A percentile compares a stretch with the other conserved stretches of the same genome.
These are phyloP conservation scores for Exophiala calicioides DNA, from an alignment of 2,329 filamentous ascomycete species.

Conservation along the genomic window DNA sequence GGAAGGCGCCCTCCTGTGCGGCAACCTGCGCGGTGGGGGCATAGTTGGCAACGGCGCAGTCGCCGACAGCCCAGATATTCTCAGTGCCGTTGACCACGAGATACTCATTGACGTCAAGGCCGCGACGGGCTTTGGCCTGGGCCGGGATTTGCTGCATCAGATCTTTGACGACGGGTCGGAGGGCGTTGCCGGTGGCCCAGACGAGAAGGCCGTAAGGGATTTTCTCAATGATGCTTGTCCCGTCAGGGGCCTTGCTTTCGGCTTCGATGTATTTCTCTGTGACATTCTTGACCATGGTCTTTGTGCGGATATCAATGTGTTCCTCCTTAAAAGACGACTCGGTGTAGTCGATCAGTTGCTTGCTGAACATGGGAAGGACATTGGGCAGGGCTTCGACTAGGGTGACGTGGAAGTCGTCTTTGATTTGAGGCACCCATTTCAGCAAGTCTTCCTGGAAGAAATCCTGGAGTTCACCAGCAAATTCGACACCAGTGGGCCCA, in stretches of 20 bases:
- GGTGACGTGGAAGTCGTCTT: conserved; percentile 93
- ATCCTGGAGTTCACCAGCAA: conserved; percentile 95
- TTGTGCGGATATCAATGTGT: conserved; percentile 94
- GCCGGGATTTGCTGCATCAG: conserved; percentile 90
- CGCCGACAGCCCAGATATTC: conserved; percentile 96
- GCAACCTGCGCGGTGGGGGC: conserved; percentile 97
- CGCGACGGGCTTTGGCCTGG: conserved; percentile 91
- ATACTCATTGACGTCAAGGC: conserved; percentile 96
- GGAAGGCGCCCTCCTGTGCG: conserved; percentile 90
- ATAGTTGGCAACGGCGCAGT: conserved; percentile 97
- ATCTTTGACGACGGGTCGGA: conserved; percentile 86
- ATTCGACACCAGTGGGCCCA: conserved; percentile 95
- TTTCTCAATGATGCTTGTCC: conserved; percentile 74
- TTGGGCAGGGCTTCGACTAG: conserved; percentile 96
- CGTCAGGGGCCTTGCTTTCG: conserved; percentile 77
- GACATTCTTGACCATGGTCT: conserved; percentile 98
- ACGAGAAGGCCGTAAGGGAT: conserved; percentile 96
- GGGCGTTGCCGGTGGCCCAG: conserved; percentile 96
- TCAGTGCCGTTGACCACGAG: conserved; percentile 95
- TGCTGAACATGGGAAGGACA: conserved; percentile 96
- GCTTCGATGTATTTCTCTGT: conserved; percentile 92
- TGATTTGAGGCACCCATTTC: conserved; percentile 96
- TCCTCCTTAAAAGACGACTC: conserved; percentile 99
- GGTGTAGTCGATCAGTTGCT: conserved; percentile 98
- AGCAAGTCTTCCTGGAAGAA: conserved; percentile 98